A percentile compares a stretch with the other conserved stretches of the same genome.
phyloP scores from a whole-genome alignment of 805 yeast genomes.

The Tetrapisispora arboricola region DNA sequence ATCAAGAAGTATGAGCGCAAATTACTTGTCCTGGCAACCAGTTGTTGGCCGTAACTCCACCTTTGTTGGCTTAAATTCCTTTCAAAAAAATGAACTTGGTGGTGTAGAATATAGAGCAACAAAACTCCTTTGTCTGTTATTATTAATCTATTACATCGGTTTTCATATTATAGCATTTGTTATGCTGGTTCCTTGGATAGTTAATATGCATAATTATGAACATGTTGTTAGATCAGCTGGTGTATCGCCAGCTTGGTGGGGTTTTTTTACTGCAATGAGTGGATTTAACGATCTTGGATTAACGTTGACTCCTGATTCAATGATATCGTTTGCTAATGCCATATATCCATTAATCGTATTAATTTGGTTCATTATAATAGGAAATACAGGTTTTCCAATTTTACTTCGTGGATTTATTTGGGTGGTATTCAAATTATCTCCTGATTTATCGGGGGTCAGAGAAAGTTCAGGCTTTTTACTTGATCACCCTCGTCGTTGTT shows the following conservation, averaged over 20 bases:
- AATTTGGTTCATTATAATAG: slow-evolving; percentile 70
- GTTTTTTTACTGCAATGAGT: slow-evolving; percentile 69
- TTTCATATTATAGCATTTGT: slow-evolving; percentile 50
- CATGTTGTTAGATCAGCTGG: slow-evolving; percentile 43
- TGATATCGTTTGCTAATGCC: slow-evolving; percentile 54
- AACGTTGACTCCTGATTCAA: slow-evolving; percentile 72
- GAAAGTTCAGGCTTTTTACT: slow-evolving; percentile 80
- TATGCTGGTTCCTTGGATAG: slow-evolving; percentile 54
- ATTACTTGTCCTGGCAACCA: slow-evolving; percentile 82
- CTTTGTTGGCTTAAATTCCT: slow-evolving; percentile 69
- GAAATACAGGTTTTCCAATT: slow-evolving; percentile 92
- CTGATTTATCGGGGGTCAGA: slow-evolving; percentile 47
- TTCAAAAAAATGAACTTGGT: slow-evolving; percentile 88
- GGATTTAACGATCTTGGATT: slow-evolving; percentile 80
- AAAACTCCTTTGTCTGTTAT: slow-evolving; percentile 58
- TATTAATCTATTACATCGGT: slow-evolving; percentile 63
- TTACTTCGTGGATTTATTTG: slow-evolving; percentile 73
- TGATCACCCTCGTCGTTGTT: slow-evolving; percentile 96
- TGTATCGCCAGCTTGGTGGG: slow-evolving; percentile 85
- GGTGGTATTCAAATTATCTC: slow-evolving; percentile 59
- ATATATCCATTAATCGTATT: slow-evolving; percentile 54
- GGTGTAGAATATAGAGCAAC: slow-evolving; percentile 94
- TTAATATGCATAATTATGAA: slow-evolving; percentile 33
- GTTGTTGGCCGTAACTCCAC: slow-evolving; percentile 89
- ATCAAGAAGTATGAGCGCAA: slow-evolving; percentile 37